These are phyloP conservation scores for Bombardia bombarda DNA, from an alignment of 495 filamentous ascomycete genomes.

Conservation along the genomic window DNA sequence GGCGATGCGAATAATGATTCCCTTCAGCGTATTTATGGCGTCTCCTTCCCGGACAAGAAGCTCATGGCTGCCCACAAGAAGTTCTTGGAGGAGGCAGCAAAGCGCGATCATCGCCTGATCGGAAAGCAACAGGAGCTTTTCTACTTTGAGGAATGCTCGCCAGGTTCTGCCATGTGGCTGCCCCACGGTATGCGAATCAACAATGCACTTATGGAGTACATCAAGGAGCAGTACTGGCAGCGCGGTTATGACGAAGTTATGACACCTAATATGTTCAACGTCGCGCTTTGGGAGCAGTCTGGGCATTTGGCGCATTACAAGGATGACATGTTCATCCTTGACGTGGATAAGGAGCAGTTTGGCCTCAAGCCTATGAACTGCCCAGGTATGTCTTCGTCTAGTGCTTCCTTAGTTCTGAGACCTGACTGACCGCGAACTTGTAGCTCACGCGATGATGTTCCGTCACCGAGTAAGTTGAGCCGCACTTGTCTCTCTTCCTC, in stretches of 20 bases:
- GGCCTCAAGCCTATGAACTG: conserved; percentile 98
- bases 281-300: conserved; percentile 82
- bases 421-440: too few relatives aligned
- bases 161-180: conserved; percentile 89
- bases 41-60: conserved; percentile 97
- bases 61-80: conserved; percentile 81
- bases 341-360: conserved; percentile 81
- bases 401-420: too few relatives aligned
- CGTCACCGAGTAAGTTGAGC: conserved; percentile 22
- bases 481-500: background rate
- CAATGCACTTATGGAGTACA: conserved; percentile 73
- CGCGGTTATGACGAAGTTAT: conserved; percentile 92
- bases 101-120: conserved; percentile 86
- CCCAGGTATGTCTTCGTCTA: too few relatives aligned
- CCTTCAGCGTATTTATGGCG: conserved; percentile 89
- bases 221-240: conserved; percentile 83
- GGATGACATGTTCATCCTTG: conserved; percentile 93
- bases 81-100: conserved; percentile 90
- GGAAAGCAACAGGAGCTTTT: conserved; percentile 94
- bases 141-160: conserved; percentile 88
- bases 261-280: conserved; percentile 93
- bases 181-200: conserved; percentile 88
- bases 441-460: conserved; percentile 30
- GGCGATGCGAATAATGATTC: conserved; percentile 90
- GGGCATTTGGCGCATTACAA: conserved; percentile 95